Conservation (phyloP, 2,329 filamentous ascomycete species). For the Knoxdaviesia proteae region DNA sequence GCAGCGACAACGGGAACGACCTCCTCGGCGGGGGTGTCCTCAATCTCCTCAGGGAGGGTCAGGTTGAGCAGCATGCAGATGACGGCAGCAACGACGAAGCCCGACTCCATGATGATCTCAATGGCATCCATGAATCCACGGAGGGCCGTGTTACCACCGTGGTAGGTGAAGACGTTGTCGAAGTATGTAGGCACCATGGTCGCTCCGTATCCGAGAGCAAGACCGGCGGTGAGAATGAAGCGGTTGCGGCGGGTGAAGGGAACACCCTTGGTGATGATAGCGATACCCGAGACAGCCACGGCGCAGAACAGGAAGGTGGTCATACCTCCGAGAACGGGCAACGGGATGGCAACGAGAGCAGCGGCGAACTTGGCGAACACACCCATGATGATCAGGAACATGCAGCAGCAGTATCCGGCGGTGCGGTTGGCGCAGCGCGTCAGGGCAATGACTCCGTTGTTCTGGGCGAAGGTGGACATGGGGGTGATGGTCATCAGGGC, state of each 20-base stretch:
- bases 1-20: not conserved
- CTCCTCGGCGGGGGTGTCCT: slow-evolving; percentile 21
- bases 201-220: slow-evolving; percentile 53
- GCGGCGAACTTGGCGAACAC: slow-evolving; percentile 71
- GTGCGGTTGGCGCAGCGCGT: slow-evolving; percentile 65
- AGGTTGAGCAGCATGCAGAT: slow-evolving; percentile 56
- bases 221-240: slow-evolving; percentile 58
- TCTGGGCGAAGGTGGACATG: slow-evolving; percentile 65
- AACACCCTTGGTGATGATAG: slow-evolving; percentile 49
- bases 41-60: slow-evolving; percentile 51
- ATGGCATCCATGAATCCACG: slow-evolving; percentile 59
- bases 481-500: slow-evolving; percentile 62
- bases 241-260: slow-evolving; percentile 61
- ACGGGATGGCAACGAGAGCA: slow-evolving; percentile 54
- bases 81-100: slow-evolving; percentile 55
- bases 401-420: slow-evolving; percentile 57
- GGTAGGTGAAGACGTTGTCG: slow-evolving; percentile 49
- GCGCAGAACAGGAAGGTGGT: slow-evolving; percentile 64
- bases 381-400: slow-evolving; percentile 63
- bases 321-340: slow-evolving; percentile 46
- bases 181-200: slow-evolving; percentile 50
- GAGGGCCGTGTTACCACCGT: slow-evolving; percentile 43
- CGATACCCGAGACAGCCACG: slow-evolving; percentile 57
- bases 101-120: slow-evolving; percentile 51
- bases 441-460: slow-evolving; percentile 67